Base-by-base conservation (phyloP, 2,329 filamentous ascomycete genomes). In the Pyrenochaeta sp. region DNA sequence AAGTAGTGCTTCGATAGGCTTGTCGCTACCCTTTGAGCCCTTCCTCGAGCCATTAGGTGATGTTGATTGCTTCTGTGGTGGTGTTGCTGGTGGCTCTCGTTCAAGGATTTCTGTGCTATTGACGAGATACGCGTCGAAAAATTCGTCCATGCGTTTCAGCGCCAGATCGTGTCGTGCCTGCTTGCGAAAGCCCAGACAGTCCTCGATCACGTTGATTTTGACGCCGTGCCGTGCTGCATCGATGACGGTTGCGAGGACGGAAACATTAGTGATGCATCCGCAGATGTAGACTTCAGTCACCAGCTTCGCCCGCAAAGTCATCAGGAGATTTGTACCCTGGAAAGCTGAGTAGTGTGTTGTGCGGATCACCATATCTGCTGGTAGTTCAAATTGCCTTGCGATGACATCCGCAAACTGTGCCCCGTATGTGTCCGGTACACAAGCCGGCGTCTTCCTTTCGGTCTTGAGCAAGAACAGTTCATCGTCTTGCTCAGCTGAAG, bases 311-410 rank as follows among this genome's bases (percentile, higher is more conserved):
- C 93, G 86, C 40, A 98, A 78, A n/a, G 87, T 82, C 44, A 89
- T 82, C 7, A 98, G 82, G 14, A 98, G 81, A 43, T 85, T 83
- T 0, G 89, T 91, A 7, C 85, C 86, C 47, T 87, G 85, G 70
- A 98, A 93, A 12, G 93, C 93, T 3, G 95, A 98, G 75, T 98
- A 98, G 63, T 91, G 85, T 4, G 87, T 87, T 75, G 97, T 98
- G 47, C 82, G 77, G 40, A 87, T 74, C 17, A 86, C 70, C 9
- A 81, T 77, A 66, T 88, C 86, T 23, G 77, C 71, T n/a, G 75
- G 65, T 0, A 58, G 51, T 47, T 84, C 77, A 41, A 87, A 81
- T 37, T 82, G 76, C 29, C 78, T 71, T 33, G 81, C 74, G 37
- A 87, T 71, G 4, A 77, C 71, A 5, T 81, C 78, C 3, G 79